These are phyloP conservation scores for Gracilaria domingensis DNA, from an alignment of 23 red algal genomes.

Conservation along the genomic window DNA sequence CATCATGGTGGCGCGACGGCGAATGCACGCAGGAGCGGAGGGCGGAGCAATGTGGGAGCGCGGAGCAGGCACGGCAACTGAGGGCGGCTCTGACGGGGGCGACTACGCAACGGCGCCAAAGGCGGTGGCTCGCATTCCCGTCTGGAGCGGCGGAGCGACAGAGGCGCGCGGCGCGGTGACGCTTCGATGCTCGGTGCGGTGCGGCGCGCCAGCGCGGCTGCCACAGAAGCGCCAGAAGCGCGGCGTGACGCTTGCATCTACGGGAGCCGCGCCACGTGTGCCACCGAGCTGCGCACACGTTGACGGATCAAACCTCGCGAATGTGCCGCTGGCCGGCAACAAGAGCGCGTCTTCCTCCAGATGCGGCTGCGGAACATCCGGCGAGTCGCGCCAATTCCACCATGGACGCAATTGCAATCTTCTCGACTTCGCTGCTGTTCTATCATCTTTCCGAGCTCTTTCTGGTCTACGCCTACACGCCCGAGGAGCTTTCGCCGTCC, in stretches of 20 bases:
- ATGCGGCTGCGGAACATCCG: too few relatives aligned
- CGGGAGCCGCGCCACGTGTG: not conserved
- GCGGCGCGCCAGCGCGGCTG: too few relatives aligned
- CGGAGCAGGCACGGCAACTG: not conserved
- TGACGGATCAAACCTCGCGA: not conserved
- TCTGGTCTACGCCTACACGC: conserved; percentile 63
- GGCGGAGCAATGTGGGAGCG: too few relatives aligned
- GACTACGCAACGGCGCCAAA: not conserved
- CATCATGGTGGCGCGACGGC: not conserved
- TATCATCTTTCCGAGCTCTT: conserved; percentile 81
- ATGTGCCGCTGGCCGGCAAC: too few relatives aligned
- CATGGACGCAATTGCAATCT: conserved; percentile 12
- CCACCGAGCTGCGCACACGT: not conserved
- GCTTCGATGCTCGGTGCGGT: too few relatives aligned
- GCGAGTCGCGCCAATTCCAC: not conserved
- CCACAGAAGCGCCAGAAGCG: not conserved
- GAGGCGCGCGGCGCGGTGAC: too few relatives aligned
- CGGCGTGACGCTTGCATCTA: not conserved
- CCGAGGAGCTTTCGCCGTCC: conserved; percentile 42
- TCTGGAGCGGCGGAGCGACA: not conserved
- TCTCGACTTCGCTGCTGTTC: conserved; percentile 58
- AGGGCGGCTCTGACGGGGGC: not conserved
- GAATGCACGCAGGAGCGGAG: not conserved
- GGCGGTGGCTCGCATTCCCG: not conserved
- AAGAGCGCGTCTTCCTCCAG: too few relatives aligned